Percentiles rank a stretch among this genome's conserved stretches.
These are phyloP conservation scores for Adansonia gregorii DNA, from an alignment of 441 rosid genomes.

Conservation along the genomic window DNA sequence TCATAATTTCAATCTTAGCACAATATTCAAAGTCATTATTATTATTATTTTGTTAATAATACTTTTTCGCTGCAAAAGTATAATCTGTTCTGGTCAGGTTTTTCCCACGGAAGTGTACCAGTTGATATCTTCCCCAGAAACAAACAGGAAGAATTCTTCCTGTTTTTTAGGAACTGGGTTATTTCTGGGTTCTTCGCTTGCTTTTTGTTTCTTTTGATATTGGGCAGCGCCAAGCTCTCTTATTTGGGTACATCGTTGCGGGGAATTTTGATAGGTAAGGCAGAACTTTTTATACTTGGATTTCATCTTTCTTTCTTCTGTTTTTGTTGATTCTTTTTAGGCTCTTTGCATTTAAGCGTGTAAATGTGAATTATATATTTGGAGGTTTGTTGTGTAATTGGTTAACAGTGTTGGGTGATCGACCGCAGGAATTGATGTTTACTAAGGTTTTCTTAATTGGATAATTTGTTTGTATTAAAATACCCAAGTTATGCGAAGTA, in stretches of 20 bases:
- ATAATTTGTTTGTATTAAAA: background rate
- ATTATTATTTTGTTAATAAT: background rate
- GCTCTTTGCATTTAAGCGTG: background rate
- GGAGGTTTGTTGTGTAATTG: background rate
- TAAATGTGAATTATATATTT: background rate
- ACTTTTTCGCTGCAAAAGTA: conserved; percentile 14
- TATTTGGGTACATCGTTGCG: conserved; percentile 24
- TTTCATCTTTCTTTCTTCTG: conserved; percentile 23
- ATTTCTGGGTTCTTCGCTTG: conserved; percentile 12
- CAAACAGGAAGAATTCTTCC: conserved; percentile 16
- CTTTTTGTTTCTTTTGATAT: conserved; percentile 23
- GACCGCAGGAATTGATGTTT: conserved; percentile 11
- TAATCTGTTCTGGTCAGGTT: conserved; percentile 28
- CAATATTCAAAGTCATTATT: conserved; percentile 13
- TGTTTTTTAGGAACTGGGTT: conserved; percentile 22
- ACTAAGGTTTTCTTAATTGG: conserved; percentile 2
- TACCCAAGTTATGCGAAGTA: background rate
- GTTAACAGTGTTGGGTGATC: background rate
- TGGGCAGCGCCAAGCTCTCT: conserved; percentile 31
- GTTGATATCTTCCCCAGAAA: background rate
- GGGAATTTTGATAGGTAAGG: conserved; percentile 32
- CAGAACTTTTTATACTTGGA: conserved; percentile 21
- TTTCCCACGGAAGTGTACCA: background rate
- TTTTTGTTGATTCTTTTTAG: conserved; percentile 9
- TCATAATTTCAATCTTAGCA: conserved; percentile 27